phyloP scores from a whole-genome alignment of 2,329 filamentous ascomycete species.

The Akanthomyces muscarius region DNA sequence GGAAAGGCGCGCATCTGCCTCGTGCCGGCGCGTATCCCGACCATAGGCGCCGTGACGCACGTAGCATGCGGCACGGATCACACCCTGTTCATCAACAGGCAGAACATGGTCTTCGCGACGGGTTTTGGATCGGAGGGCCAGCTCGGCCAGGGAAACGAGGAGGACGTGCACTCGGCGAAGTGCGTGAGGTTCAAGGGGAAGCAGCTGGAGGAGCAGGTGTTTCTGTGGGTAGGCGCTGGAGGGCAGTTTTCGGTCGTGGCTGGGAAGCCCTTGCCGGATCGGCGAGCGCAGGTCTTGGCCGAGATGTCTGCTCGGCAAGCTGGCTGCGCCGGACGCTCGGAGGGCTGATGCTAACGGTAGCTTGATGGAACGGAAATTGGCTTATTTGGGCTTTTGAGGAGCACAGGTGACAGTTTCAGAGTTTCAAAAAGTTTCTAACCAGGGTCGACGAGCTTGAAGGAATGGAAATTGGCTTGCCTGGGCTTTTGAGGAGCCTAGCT shows the following conservation, averaged over 20 bases:
- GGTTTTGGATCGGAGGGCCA: constrained; percentile 69
- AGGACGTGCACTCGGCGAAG: constrained; percentile 69
- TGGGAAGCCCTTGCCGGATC: constrained; percentile 23
- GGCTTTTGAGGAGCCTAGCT: no score
- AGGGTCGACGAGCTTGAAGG: no score
- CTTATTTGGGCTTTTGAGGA: no score
- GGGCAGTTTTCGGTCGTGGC: constrained; percentile 67
- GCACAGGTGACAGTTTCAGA: no score
- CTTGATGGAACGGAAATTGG: no score
- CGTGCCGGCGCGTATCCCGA: constrained; percentile 50
- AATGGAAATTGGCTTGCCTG: no score
- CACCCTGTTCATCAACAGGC: constrained; percentile 59
- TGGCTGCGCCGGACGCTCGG: no score
- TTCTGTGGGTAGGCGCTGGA: constrained; percentile 69
- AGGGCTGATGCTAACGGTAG: no score
- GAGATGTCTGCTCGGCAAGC: no score
- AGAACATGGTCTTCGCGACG: constrained; percentile 65
- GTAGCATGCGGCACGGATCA: constrained; percentile 62
- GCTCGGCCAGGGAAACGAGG: constrained; percentile 63
- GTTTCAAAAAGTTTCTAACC: no score
- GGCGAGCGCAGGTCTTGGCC: no score
- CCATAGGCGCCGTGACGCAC: constrained; percentile 44
- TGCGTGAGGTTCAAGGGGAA: constrained; percentile 63
- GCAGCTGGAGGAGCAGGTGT: constrained; percentile 63
- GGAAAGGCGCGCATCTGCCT: constrained; percentile 49